Percentiles rank a stretch among this genome's conserved stretches.
Conservation (phyloP, 768 basidiomycete species). For the Pholiota microspora region DNA sequence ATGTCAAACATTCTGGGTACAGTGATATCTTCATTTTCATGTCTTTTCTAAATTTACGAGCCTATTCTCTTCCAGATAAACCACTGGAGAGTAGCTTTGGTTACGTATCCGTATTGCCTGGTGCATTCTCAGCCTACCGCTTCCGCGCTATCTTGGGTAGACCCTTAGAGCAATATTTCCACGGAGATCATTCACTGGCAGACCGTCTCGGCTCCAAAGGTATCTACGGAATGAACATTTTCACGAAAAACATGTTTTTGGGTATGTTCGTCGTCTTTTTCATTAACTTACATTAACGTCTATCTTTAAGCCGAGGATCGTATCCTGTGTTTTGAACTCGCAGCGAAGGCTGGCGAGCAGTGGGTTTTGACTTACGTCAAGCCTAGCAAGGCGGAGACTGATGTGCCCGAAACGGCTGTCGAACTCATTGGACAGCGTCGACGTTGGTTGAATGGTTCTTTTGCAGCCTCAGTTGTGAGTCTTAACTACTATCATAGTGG, state of each 20-base stretch:
- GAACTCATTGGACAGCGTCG: conserved; percentile 95
- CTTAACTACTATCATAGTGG: not conserved
- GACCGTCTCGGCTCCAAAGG: conserved; percentile 92
- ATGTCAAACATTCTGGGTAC: conserved; percentile 94
- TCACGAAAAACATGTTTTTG: conserved; percentile 83
- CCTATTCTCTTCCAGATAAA: conserved; percentile 56
- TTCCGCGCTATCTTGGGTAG: conserved; percentile 88
- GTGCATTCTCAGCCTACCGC: conserved; percentile 97
- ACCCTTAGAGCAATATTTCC: conserved; percentile 84
- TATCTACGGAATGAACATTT: conserved; percentile 95
- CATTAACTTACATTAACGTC: not conserved
- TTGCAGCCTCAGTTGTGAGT: conserved; percentile 86
- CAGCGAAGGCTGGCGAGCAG: conserved; percentile 81
- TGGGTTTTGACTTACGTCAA: conserved; percentile 94
- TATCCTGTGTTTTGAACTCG: conserved; percentile 96
- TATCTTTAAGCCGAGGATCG: conserved; percentile 74
- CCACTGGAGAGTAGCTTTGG: conserved; percentile 95
- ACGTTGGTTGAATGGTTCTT: conserved; percentile 96
- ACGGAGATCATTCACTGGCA: conserved; percentile 86
- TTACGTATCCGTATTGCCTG: conserved; percentile 92
- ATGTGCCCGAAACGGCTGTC: conserved; percentile 90
- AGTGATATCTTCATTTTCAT: conserved; percentile 10
- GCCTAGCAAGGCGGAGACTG: conserved; percentile 93
- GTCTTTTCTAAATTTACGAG: not conserved
- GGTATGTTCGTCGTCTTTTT: conserved; percentile 23